phyloP scores from a whole-genome alignment of 1,139 yeast genomes.

The Citeromyces hawaiiensis region DNA sequence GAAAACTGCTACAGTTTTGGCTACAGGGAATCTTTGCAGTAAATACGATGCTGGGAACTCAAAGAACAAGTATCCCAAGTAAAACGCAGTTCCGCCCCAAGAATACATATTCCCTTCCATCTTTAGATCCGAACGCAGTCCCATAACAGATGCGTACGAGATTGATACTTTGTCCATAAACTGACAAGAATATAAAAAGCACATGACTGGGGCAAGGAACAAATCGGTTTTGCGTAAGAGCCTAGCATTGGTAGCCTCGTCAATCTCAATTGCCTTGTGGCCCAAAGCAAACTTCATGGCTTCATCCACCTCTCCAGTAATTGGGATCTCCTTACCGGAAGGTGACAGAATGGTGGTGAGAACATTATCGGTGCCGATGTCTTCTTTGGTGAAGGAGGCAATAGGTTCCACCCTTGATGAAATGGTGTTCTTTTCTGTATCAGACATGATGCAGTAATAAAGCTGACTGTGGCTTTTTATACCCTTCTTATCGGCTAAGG shows the following conservation, averaged over 20 bases:
- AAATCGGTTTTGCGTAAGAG: conserved; percentile 35
- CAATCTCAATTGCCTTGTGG: conserved; percentile 12
- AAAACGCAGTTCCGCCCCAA: conserved; percentile 46
- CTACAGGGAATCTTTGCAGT: conserved; percentile 29
- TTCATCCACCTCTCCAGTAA: conserved; percentile 15
- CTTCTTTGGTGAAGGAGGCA: conserved; percentile 15
- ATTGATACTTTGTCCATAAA: conserved; percentile 47
- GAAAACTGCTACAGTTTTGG: conserved; percentile 21
- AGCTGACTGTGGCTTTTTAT: not conserved
- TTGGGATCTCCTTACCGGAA: conserved; percentile 17
- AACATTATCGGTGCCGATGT: conserved; percentile 15
- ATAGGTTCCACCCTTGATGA: conserved; percentile 1
- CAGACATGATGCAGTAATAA: conserved; percentile 2
- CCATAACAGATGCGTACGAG: conserved; percentile 44
- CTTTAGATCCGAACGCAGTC: conserved; percentile 26
- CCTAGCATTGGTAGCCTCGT: conserved; percentile 14
- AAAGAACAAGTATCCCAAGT: conserved; percentile 35
- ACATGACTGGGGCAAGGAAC: conserved; percentile 35
- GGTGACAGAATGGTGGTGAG: conserved; percentile 20
- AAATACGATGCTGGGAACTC: conserved; percentile 30
- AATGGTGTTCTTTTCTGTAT: conserved; percentile 1
- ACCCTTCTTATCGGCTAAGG: not conserved
- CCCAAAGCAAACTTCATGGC: conserved; percentile 13
- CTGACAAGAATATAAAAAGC: conserved; percentile 37
- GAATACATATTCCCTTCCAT: conserved; percentile 40